Evolutionary conservation across 2,329 filamentous ascomycete species (phyloP), one percentile per base, ranked within the genome.

Genomic region (Cercospora zeae-maydis): DNA sequence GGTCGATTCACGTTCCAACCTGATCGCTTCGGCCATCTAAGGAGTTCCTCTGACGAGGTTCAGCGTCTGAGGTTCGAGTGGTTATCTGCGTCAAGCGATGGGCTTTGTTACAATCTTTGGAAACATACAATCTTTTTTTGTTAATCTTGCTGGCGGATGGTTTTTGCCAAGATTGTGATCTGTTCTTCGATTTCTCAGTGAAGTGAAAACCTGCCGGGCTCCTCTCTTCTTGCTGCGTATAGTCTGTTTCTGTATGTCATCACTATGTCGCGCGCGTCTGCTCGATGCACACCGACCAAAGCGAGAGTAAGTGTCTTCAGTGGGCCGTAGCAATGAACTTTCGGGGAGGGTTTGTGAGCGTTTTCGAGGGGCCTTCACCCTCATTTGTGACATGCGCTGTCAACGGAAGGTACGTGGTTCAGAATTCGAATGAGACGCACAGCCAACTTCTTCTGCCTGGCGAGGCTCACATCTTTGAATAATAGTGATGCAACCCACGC

Each of bases 1-100:
- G 49, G 27, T 52, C 49, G 49, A 52, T 52, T 52, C 49, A 52
- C 16, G 49, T 52, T 52, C 49, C 49, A 21, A 52, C 49, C 30
- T 52, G 49, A 52, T 33, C 33, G 49, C 49, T 16, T 33, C 9
- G 24, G 27, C 49, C n/a, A 33, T 52, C 49, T 31, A 33, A 52
- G 8, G 49, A 52, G 49, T 33, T 33, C 49, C 49, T 30, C 49
- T 52, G 49, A 52, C 49, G 49, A 52, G 49, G 49, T 11, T 52
- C 49, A 33, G 49, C 30, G 24, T 52, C 49, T 10, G 49, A 52
- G 27, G 49, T 19, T 52, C 27, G 24, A 7, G 21, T 27, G 49
- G 24, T 31, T 16, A 52, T 47, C 42, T 19, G 21, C 16, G 49
- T 14, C 4, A 21, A 27, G 27, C n/a, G 24, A 52, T 30, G n/a